phyloP scores from a whole-genome alignment of 2,329 filamentous ascomycete species.

The Clathrospora elynae region DNA sequence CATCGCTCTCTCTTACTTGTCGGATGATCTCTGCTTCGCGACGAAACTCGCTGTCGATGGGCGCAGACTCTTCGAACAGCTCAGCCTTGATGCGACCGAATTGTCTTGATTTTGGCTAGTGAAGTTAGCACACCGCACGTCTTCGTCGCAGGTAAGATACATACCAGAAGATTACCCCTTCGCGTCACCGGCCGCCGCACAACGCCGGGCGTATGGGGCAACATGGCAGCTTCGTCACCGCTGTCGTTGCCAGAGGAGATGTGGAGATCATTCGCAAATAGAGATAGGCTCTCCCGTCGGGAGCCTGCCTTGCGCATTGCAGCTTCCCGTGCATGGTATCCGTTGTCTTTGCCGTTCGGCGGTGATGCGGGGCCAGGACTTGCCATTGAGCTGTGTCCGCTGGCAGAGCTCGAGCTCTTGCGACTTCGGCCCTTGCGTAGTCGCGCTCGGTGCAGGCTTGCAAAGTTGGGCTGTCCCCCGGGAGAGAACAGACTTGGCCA shows the following conservation, averaged over 20 bases:
- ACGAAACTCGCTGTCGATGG: slow-evolving; percentile 84
- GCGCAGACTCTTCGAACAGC: slow-evolving; percentile 83
- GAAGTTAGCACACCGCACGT: slow-evolving; percentile 18
- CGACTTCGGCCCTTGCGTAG: slow-evolving; percentile 64
- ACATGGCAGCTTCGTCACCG: slow-evolving; percentile 66
- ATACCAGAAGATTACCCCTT: slow-evolving; percentile 83
- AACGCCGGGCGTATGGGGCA: slow-evolving; percentile 68
- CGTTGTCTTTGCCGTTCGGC: slow-evolving; percentile 62
- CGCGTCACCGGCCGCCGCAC: slow-evolving; percentile 83
- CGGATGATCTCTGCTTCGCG: slow-evolving; percentile 95
- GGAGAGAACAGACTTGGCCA: slow-evolving; percentile 70
- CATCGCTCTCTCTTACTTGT: slow-evolving; percentile 89
- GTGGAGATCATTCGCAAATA: slow-evolving; percentile 86
- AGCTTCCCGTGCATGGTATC: slow-evolving; percentile 61
- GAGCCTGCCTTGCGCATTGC: slow-evolving; percentile 58
- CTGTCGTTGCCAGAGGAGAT: slow-evolving; percentile 80
- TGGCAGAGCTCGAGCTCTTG: slow-evolving; percentile 72
- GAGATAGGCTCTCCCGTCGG: slow-evolving; percentile 84
- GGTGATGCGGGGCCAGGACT: slow-evolving; percentile 78
- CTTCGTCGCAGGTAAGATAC: slow-evolving; percentile 39
- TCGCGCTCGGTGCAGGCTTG: slow-evolving; percentile 74
- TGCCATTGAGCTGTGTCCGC: slow-evolving; percentile 69
- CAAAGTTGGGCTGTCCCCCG: slow-evolving; percentile 72
- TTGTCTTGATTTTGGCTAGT: slow-evolving; percentile 89
- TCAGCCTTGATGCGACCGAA: slow-evolving; percentile 93